These are phyloP conservation scores for Cylindrotheca fusiformis DNA, from an alignment of 108 stramenopile genomes.

Conservation along the genomic window DNA sequence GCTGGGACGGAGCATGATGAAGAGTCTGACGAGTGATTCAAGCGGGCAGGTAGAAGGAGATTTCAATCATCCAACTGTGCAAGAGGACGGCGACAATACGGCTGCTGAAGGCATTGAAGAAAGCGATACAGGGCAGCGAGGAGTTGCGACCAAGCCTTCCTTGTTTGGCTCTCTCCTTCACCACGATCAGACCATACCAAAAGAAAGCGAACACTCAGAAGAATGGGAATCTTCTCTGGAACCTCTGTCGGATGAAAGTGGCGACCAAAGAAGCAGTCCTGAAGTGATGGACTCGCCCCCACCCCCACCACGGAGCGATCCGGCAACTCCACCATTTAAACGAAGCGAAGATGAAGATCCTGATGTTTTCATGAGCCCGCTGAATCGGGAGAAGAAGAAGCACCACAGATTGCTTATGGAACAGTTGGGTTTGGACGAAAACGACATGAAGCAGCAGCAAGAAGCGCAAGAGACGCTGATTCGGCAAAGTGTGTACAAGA, in stretches of 20 bases:
- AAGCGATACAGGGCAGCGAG: no score
- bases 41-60: no score
- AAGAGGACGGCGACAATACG: no score
- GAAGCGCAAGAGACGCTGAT: not conserved
- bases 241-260: not conserved
- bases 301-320: not conserved
- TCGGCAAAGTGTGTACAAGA: not conserved
- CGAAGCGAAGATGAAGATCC: not conserved
- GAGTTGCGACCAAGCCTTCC: no score
- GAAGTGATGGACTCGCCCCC: no score
- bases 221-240: not conserved
- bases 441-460: not conserved
- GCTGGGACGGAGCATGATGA: no score
- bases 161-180: no score
- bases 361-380: no score
- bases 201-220: not conserved
- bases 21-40: no score
- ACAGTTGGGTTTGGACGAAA: not conserved
- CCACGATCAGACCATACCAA: no score
- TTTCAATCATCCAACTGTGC: no score
- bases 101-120: no score
- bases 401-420: not conserved
- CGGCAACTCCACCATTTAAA: not conserved
- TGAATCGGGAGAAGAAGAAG: not conserved
- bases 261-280: not conserved